Evolutionary conservation across 192 early-diverging fungal species (phyloP), one percentile per base, ranked within the genome.

Genomic region (Entophlyctis helioformis): DNA sequence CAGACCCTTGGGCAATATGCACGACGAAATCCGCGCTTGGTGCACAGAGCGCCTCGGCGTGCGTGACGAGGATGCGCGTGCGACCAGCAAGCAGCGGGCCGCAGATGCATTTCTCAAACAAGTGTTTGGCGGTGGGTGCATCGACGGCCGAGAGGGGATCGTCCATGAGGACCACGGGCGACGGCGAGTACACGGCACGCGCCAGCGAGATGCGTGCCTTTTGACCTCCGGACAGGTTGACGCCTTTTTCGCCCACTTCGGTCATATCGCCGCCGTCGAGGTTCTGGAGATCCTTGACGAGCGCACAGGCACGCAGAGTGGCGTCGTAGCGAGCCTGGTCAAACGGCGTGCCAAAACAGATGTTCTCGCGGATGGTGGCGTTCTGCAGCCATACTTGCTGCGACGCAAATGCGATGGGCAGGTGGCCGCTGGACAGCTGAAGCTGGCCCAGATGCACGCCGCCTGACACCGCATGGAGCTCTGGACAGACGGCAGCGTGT

Each of bases 111-210:
- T 78, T 52, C 13, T 72, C 67, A 35, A 84, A 78, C 16, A 96
- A 65, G 46, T 86, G 80, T 48, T 82, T 82, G 18, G 81, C 87
- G 0, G 91, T 94, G 39, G 88, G 87, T 3, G 87, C 79, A 57
- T 96, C 93, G 0, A 94, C 91, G 5, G 93, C 93, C 18, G 83
- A 86, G 19, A 91, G 64, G 10, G 75, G 75, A 46, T 91, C 89
- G 45, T 91, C 89, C 32, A 89, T 49, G 9, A 91, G 40, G 32
- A 86, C 60, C 1, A 86, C 76, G 35, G 74, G 64, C 2, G 74
- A 66, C 9, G 78, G 58, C 1, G 69, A 64, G 45, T 87, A 91
- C 1, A 76, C 72, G 0, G 83, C 82, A 11, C 89, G 60, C 0
- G 87, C 87, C 20, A 67, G 38, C 8, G 44, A 29, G 33, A 67